Evolutionary conservation across 73 alveolate genomes (phyloP).

Genomic region (Effrenium voratum): DNA sequence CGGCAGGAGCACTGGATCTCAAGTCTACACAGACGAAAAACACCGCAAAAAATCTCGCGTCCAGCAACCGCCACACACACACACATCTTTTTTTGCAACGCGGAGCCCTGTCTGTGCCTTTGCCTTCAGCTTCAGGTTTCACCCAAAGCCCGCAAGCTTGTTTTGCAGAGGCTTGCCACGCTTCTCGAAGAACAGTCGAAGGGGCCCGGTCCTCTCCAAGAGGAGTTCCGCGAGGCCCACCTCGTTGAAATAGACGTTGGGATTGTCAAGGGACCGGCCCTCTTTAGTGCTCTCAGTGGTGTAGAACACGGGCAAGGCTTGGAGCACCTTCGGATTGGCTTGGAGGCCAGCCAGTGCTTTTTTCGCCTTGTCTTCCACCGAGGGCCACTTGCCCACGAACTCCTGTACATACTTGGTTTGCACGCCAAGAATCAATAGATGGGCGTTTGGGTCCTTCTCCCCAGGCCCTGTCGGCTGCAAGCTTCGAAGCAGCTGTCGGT

Average conservation of each 20-base stretch:
- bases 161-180: neutral
- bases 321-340: neutral
- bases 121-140: too few species aligned
- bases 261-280: neutral
- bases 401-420: neutral
- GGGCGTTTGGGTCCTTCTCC: neutral
- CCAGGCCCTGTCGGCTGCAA: too few species aligned
- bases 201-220: constrained; percentile 8
- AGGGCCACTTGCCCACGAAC: neutral
- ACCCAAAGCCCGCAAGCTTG: neutral
- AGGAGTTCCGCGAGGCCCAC: neutral
- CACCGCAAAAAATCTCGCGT: too few species aligned
- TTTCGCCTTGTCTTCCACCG: neutral
- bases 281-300: neutral
- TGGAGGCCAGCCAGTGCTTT: neutral
- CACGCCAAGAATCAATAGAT: neutral
- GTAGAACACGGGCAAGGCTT: constrained; percentile 12
- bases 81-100: too few species aligned
- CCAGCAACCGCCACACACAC: too few species aligned
- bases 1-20: too few species aligned
- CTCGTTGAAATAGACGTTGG: neutral
- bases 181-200: constrained; percentile 11
- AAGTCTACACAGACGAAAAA: too few species aligned
- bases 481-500: neutral
- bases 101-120: too few species aligned